These are phyloP conservation scores for Dendrocalamus latiflorus DNA, from an alignment of 202 grass and related monocot genomes.

Conservation along the genomic window DNA sequence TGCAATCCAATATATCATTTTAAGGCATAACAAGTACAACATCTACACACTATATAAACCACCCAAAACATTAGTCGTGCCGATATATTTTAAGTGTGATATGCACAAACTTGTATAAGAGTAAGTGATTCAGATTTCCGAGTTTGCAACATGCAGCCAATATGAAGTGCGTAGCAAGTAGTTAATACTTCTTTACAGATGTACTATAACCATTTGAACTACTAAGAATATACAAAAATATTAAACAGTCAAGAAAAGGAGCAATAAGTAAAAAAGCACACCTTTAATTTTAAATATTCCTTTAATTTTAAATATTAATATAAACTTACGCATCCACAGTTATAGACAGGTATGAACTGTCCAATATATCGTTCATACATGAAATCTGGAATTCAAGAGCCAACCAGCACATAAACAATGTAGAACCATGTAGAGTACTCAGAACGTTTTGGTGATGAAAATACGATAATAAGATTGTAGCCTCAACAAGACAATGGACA, in stretches of 20 bases:
- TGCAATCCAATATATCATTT: neutral
- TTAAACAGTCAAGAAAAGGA: neutral
- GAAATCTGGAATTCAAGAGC: neutral
- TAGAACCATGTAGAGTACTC: neutral
- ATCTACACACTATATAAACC: neutral
- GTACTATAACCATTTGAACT: neutral
- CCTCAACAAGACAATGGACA: neutral
- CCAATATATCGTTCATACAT: conserved; percentile 1
- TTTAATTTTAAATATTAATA: too few relatives aligned
- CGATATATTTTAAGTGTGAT: neutral
- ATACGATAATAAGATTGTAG: neutral
- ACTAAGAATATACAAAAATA: neutral
- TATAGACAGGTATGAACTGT: neutral
- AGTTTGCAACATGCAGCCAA: neutral
- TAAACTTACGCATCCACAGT: neutral
- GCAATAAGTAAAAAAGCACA: neutral
- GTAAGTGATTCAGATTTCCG: neutral
- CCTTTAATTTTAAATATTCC: neutral
- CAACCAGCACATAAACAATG: neutral
- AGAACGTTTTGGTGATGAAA: neutral
- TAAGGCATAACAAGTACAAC: neutral
- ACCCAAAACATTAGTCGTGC: neutral
- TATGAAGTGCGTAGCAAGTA: neutral
- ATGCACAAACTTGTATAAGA: neutral
- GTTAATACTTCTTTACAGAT: neutral